Conservation (phyloP, 2,329 filamentous ascomycete genomes). For the Metarhizium guizhouense region DNA sequence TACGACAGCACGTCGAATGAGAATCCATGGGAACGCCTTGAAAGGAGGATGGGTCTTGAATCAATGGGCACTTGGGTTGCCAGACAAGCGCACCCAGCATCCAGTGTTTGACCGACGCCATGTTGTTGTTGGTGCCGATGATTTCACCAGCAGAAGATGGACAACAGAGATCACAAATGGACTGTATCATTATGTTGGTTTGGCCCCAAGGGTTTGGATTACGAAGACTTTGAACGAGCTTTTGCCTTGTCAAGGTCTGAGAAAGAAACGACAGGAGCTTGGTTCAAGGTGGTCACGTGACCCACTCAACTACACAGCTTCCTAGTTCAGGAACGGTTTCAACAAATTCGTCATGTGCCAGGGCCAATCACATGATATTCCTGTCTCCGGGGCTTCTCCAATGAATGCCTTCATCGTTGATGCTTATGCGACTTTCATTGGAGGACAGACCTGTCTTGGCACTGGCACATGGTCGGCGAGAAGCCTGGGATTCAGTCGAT, state of each 20-base stretch:
- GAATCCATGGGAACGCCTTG: slow-evolving; percentile 61
- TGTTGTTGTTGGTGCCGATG: neutral
- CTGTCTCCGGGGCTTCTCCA: neutral
- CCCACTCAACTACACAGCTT: neutral
- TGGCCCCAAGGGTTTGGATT: neutral
- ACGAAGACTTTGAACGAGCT: neutral
- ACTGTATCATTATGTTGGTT: neutral
- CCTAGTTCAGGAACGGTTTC: neutral
- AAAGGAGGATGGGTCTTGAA: slow-evolving; percentile 35
- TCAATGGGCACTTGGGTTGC: slow-evolving; percentile 37
- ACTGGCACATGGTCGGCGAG: neutral
- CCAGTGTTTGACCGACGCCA: neutral
- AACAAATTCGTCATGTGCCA: neutral
- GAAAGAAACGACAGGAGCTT: neutral
- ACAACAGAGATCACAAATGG: neutral
- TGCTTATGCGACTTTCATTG: neutral
- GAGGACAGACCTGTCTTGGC: neutral
- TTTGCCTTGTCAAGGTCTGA: neutral
- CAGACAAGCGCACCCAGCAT: neutral
- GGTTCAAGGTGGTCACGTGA: neutral
- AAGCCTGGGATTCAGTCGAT: neutral
- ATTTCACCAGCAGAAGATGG: neutral
- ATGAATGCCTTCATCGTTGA: neutral
- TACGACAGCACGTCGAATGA: slow-evolving; percentile 61
- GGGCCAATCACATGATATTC: neutral